A percentile compares a stretch with the other conserved stretches of the same genome.
phyloP scores from a whole-genome alignment of 2,329 filamentous ascomycete genomes.

The Chrysoporthe cubensis region DNA sequence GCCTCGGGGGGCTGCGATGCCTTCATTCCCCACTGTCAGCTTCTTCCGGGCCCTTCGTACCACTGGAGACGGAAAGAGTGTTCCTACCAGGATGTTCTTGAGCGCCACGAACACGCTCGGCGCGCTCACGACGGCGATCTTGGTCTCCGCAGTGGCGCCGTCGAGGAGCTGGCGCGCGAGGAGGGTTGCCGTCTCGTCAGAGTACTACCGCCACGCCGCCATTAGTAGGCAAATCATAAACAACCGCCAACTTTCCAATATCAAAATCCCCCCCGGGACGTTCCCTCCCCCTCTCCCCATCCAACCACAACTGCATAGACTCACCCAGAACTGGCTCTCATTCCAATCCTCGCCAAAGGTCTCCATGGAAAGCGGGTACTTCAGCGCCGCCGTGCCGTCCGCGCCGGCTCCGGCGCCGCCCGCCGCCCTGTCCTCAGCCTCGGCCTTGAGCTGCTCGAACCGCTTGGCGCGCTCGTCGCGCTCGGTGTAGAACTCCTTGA shows the following conservation, averaged over 20 bases:
- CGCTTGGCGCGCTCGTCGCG: constrained; percentile 67
- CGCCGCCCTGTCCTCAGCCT: constrained; percentile 56
- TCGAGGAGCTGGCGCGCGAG: constrained; percentile 69
- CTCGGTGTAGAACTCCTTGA: constrained; percentile 75
- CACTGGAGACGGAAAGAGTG: neutral
- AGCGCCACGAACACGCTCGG: constrained; percentile 79
- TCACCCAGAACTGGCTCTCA: constrained; percentile 80
- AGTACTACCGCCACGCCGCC: constrained; percentile 55
- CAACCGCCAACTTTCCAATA: no score
- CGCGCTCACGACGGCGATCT: constrained; percentile 72
- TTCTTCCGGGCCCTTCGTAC: neutral
- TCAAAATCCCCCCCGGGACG: no score
- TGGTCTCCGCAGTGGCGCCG: constrained; percentile 58
- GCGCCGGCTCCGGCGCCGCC: constrained; percentile 7
- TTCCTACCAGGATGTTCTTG: constrained; percentile 68
- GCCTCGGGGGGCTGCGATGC: constrained; percentile 24
- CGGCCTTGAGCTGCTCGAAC: constrained; percentile 69
- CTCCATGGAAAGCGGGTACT: constrained; percentile 60
- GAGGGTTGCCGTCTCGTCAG: constrained; percentile 68
- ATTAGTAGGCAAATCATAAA: neutral
- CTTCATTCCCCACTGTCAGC: constrained; percentile 8
- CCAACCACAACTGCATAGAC: constrained; percentile 32
- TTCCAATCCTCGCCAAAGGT: constrained; percentile 83
- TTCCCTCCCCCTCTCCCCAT: neutral
- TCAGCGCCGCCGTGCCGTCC: constrained; percentile 18